Base-by-base conservation (phyloP, 1,139 yeast genomes). In the Yamadazyma diospyri region DNA sequence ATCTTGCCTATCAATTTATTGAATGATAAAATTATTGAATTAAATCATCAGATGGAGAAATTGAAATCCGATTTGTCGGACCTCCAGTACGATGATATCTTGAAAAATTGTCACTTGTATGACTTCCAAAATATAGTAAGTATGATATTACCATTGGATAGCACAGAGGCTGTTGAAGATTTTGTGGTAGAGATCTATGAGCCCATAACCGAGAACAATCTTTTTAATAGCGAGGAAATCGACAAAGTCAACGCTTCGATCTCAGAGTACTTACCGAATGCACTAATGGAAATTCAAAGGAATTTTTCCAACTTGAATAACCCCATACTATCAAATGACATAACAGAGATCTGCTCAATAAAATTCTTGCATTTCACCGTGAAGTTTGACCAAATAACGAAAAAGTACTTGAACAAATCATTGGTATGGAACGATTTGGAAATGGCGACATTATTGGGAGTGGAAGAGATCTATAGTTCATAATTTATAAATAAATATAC, bases 361-460 rank as follows among this genome's bases (percentile, higher is more conserved):
- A 57, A 61, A 29, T 76, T 79, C 42, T 62, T 75, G 14, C 63
- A 66, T 30, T 76, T 82, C 41, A 81, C 79, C 47, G 50, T 57
- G 23, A 71, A 72, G 22, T 71, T 82, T 30, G 47, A 55, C 29
- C 35, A 49, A n/a, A 59, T 75, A 3, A 57, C 60, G 6, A 39
- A 42, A 7, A 66, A 67, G 38, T 75, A 71, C 45, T 64, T 74
- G 42, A 50, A 64, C 1, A 53, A 63, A 25, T 42, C 46, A 10
- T 61, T 78, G 38, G 58, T 64, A 16, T 79, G 85, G 84, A 61
- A 71, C 11, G 77, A 70, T 25, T 40, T 50, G 6, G 86, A 81
- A 33, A 75, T 81, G 21, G 77, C 83, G 5, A 79, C 85, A 0
- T 60, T 83, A 36, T 53, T 82, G 17, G 89, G 88, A 11, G 70